Evolutionary conservation across 1,284 basidiomycete species (phyloP).

Genomic region (Apiotrichum gracile): DNA sequence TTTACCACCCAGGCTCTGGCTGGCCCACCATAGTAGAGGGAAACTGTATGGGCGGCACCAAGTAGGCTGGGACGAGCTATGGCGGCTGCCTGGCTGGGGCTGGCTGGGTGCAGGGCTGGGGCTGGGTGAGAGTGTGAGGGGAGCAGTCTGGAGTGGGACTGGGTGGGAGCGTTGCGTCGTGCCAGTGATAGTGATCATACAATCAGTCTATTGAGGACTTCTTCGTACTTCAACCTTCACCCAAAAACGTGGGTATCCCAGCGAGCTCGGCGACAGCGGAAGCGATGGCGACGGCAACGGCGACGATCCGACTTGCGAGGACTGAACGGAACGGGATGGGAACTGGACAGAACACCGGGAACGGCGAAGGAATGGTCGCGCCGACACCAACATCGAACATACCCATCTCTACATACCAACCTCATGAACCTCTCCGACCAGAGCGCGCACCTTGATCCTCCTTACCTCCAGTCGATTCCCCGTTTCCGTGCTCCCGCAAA

Average conservation of each 20-base stretch:
- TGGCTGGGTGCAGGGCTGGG: too few relatives aligned
- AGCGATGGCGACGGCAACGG: neutral
- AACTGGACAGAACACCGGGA: neutral
- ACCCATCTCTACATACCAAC: neutral
- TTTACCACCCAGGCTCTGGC: too few relatives aligned
- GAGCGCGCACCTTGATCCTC: neutral
- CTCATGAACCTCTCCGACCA: neutral
- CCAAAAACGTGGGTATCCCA: conserved; percentile 6
- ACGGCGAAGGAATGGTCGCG: neutral
- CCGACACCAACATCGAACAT: too few relatives aligned
- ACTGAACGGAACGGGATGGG: neutral
- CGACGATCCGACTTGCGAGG: neutral
- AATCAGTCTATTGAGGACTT: neutral
- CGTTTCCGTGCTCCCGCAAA: too few relatives aligned
- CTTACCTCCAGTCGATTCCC: too few relatives aligned
- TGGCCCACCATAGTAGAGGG: too few relatives aligned
- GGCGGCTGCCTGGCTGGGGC: too few relatives aligned
- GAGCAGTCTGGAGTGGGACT: neutral
- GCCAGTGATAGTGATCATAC: neutral
- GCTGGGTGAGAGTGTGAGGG: too few relatives aligned
- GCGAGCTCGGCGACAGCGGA: neutral
- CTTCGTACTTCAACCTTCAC: conserved; percentile 1
- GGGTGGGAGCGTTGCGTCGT: neutral
- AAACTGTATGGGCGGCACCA: too few relatives aligned
- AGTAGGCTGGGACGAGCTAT: too few relatives aligned